These are phyloP conservation scores for Kuraishia capsulata DNA, from an alignment of 805 yeast species.

Conservation along the genomic window DNA sequence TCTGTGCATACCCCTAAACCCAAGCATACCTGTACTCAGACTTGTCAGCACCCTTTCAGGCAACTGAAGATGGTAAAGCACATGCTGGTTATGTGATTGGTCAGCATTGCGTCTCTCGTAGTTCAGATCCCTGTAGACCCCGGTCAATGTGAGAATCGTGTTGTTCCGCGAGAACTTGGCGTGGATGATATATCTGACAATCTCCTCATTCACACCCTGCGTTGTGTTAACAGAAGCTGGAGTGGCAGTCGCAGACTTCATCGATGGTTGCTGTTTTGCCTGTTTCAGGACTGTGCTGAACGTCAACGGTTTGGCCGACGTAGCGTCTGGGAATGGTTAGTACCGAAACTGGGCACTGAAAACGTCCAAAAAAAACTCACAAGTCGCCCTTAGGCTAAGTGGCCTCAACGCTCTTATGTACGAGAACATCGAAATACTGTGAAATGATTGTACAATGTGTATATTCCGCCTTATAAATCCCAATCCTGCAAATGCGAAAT, in stretches of 20 bases:
- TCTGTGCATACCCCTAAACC: conserved; percentile 83
- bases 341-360: too few relatives aligned
- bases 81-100: conserved; percentile 56
- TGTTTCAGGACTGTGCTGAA: neutral
- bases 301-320: neutral
- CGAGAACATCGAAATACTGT: too few relatives aligned
- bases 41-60: conserved; percentile 68
- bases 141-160: conserved; percentile 68
- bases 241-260: neutral
- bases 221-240: conserved; percentile 4
- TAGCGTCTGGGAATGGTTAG: too few relatives aligned
- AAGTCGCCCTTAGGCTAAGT: too few relatives aligned
- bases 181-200: conserved; percentile 63
- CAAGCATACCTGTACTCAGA: conserved; percentile 76
- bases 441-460: too few relatives aligned
- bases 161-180: conserved; percentile 76
- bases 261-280: neutral
- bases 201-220: conserved; percentile 11
- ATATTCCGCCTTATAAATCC: too few relatives aligned
- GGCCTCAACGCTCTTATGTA: too few relatives aligned
- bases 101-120: conserved; percentile 46
- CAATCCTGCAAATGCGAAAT: too few relatives aligned
- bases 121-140: conserved; percentile 57
- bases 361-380: too few relatives aligned
- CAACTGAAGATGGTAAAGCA: conserved; percentile 66